These are phyloP conservation scores for Mortierella sp. DNA, from an alignment of 371 early-diverging fungal species.

Conservation along the genomic window DNA sequence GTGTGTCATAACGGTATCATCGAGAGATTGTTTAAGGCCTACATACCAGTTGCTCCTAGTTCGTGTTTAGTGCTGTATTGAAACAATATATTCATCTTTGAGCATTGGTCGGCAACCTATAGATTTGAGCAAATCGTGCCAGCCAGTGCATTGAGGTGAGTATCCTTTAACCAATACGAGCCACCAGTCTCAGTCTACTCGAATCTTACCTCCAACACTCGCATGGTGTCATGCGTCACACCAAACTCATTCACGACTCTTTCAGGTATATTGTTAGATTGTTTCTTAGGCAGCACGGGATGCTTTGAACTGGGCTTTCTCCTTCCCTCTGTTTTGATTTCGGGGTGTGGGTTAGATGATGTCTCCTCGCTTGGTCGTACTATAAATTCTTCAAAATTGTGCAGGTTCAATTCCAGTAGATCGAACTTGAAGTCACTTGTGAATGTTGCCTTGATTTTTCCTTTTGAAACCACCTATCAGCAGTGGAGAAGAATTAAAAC, in stretches of 20 bases:
- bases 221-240: constrained; percentile 26
- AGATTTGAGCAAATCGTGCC: not conserved
- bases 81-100: constrained; percentile 40
- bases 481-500: not conserved
- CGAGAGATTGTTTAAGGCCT: not conserved
- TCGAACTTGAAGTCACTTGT: constrained; percentile 36
- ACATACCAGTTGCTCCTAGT: constrained; percentile 26
- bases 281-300: constrained; percentile 9
- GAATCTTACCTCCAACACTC: constrained; percentile 37
- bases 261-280: constrained; percentile 23
- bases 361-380: constrained; percentile 22
- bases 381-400: constrained; percentile 29
- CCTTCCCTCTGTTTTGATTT: constrained; percentile 33
- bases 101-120: constrained; percentile 35
- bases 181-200: too few species aligned
- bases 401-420: constrained; percentile 23
- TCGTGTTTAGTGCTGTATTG: constrained; percentile 20
- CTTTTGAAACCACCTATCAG: constrained; percentile 32
- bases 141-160: not conserved
- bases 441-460: constrained; percentile 36
- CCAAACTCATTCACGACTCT: constrained; percentile 46
- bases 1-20: not conserved
- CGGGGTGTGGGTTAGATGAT: constrained; percentile 9
- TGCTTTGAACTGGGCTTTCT: constrained; percentile 32
- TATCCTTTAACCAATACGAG: not conserved